Evolutionary conservation across 345 rosid genomes (phyloP).

Genomic region (Populus alba): DNA sequence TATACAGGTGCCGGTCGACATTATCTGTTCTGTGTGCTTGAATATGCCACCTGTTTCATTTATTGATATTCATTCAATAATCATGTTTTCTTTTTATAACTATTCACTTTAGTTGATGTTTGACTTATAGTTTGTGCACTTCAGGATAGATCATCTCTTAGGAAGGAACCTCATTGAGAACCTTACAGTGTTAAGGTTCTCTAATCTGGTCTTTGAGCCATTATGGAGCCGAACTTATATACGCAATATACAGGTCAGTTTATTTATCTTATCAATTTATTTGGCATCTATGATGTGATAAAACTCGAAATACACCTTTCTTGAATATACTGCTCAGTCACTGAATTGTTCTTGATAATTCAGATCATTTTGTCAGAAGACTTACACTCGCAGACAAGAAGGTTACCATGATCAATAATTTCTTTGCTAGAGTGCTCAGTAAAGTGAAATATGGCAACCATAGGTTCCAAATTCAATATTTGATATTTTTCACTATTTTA

Average conservation of each 20-base stretch:
- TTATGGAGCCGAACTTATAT: slow-evolving; percentile 69
- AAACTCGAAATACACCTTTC: slow-evolving; percentile 1
- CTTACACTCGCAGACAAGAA: slow-evolving; percentile 37
- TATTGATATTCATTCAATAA: not conserved
- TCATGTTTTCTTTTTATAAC: not conserved
- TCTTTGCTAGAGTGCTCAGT: not conserved
- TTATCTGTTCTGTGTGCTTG: not conserved
- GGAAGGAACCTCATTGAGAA: slow-evolving; percentile 79
- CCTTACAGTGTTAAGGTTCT: slow-evolving; percentile 68
- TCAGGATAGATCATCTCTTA: slow-evolving; percentile 73
- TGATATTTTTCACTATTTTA: slow-evolving; percentile 1
- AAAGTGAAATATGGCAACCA: slow-evolving; percentile 12
- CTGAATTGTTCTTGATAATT: slow-evolving; percentile 22
- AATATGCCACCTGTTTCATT: not conserved
- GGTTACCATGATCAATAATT: slow-evolving; percentile 30
- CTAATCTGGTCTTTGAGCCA: slow-evolving; percentile 74
- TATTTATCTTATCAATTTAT: not conserved
- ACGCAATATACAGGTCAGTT: slow-evolving; percentile 55
- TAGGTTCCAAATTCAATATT: slow-evolving; percentile 5
- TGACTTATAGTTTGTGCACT: slow-evolving; percentile 14
- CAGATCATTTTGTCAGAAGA: slow-evolving; percentile 73
- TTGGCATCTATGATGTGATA: not conserved
- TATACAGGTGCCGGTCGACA: slow-evolving; percentile 52
- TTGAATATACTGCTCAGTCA: slow-evolving; percentile 6
- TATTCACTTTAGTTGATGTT: slow-evolving; percentile 1